Percentiles rank a stretch among this genome's conserved stretches.
Evolutionary conservation across 2,329 filamentous ascomycete species (phyloP).

Genomic region (Scleromitrula shiraiana): DNA sequence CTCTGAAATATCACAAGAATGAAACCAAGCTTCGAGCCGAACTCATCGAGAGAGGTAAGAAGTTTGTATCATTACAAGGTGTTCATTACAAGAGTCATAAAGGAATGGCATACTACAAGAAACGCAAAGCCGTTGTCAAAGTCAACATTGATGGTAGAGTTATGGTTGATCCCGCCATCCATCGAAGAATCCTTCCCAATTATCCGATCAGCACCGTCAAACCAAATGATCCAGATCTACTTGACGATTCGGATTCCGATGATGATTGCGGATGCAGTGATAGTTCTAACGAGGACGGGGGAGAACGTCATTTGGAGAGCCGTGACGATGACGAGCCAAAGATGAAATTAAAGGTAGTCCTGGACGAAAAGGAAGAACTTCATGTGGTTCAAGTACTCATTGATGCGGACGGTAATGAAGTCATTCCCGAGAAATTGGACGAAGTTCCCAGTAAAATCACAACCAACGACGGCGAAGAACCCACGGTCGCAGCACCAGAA

Average conservation of each 20-base stretch:
- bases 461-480: constrained; percentile 21
- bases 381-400: constrained; percentile 46
- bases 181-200: constrained; percentile 79
- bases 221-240: constrained; percentile 58
- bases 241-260: constrained; percentile 41
- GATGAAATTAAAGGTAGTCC: constrained; percentile 30
- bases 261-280: constrained; percentile 32
- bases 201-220: constrained; percentile 70
- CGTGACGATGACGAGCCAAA: constrained; percentile 25
- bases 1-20: constrained; percentile 72
- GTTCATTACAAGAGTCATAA: constrained; percentile 78
- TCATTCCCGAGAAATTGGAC: constrained; percentile 50
- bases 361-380: constrained; percentile 42
- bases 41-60: constrained; percentile 74
- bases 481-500: constrained; percentile 13
- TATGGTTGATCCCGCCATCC: constrained; percentile 79
- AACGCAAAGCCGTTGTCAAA: constrained; percentile 65
- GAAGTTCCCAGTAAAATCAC: constrained; percentile 33
- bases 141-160: constrained; percentile 80
- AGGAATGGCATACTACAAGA: constrained; percentile 78
- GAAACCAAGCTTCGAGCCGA: constrained; percentile 54
- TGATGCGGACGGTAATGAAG: constrained; percentile 46
- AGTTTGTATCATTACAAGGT: constrained; percentile 72
- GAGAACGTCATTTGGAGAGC: constrained; percentile 23
- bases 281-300: constrained; percentile 29